Evolutionary conservation across 805 yeast species (phyloP).

Genomic region (Blastobotrys attinorum): DNA sequence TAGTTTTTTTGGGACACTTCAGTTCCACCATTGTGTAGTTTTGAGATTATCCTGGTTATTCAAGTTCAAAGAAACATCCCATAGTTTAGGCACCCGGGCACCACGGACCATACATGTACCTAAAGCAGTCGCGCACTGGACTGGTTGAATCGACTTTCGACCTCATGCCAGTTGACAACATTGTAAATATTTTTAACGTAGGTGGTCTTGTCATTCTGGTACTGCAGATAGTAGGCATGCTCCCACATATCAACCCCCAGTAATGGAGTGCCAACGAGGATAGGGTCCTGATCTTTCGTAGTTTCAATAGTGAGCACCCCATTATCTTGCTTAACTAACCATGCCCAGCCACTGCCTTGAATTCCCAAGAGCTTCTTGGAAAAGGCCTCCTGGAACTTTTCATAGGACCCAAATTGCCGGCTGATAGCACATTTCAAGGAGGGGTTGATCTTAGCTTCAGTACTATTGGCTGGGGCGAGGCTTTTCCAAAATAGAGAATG

Average conservation of each 20-base stretch:
- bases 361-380: conserved; percentile 69
- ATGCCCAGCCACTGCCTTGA: conserved; percentile 94
- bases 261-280: conserved; percentile 59
- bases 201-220: conserved; percentile 80
- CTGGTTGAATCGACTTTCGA: conserved; percentile 45
- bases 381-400: conserved; percentile 51
- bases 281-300: conserved; percentile 82
- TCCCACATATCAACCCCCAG: conserved; percentile 93
- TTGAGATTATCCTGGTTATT: too few relatives aligned
- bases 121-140: background rate
- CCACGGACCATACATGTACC: too few relatives aligned
- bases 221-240: conserved; percentile 88
- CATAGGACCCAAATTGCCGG: conserved; percentile 63
- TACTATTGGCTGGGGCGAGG: conserved; percentile 65
- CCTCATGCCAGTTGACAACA: conserved; percentile 86
- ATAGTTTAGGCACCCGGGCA: too few relatives aligned
- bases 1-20: too few relatives aligned
- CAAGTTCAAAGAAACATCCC: too few relatives aligned
- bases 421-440: conserved; percentile 47
- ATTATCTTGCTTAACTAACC: conserved; percentile 67
- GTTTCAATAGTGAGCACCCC: conserved; percentile 69
- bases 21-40: too few relatives aligned
- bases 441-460: conserved; percentile 44
- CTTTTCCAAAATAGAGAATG: conserved; percentile 81
- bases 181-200: conserved; percentile 90